Evolutionary conservation across 1,139 yeast genomes (phyloP).

Genomic region (Geotrichum bryndzae): DNA sequence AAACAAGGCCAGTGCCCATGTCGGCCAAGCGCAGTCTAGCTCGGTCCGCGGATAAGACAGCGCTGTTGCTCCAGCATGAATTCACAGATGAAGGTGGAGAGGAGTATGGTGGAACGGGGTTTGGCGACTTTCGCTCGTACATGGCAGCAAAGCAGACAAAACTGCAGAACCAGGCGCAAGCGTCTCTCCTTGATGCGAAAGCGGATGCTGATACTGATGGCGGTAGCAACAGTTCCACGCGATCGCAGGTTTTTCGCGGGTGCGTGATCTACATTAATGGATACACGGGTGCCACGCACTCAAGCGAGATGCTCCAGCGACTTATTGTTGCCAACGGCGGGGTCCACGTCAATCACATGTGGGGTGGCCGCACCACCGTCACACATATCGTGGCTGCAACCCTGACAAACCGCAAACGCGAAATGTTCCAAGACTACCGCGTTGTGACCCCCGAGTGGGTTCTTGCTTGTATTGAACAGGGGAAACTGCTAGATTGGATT

Average conservation of each 20-base stretch:
- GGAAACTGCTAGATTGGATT: conserved; percentile 58
- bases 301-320: conserved; percentile 63
- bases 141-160: conserved; percentile 60
- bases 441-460: conserved; percentile 87
- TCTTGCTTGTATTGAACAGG: conserved; percentile 50
- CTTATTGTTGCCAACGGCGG: conserved; percentile 79
- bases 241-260: conserved; percentile 48
- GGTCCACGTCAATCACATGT: conserved; percentile 32
- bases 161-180: conserved; percentile 56
- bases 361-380: conserved; percentile 63
- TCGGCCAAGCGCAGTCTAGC: neutral
- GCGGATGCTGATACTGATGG: conserved; percentile 26
- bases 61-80: conserved; percentile 22
- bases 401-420: conserved; percentile 67
- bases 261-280: conserved; percentile 80
- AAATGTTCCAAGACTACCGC: conserved; percentile 58
- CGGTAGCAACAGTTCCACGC: conserved; percentile 14
- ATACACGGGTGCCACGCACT: conserved; percentile 57
- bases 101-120: conserved; percentile 44
- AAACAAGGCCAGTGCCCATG: neutral
- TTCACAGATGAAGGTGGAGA: conserved; percentile 26
- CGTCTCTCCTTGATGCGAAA: conserved; percentile 41
- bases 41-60: conserved; percentile 11
- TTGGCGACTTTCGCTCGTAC: conserved; percentile 66
- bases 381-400: conserved; percentile 82